A percentile compares a stretch with the other conserved stretches of the same genome.
Evolutionary conservation across 2,329 filamentous ascomycete genomes (phyloP).

Genomic region (Colletotrichum limetticola): DNA sequence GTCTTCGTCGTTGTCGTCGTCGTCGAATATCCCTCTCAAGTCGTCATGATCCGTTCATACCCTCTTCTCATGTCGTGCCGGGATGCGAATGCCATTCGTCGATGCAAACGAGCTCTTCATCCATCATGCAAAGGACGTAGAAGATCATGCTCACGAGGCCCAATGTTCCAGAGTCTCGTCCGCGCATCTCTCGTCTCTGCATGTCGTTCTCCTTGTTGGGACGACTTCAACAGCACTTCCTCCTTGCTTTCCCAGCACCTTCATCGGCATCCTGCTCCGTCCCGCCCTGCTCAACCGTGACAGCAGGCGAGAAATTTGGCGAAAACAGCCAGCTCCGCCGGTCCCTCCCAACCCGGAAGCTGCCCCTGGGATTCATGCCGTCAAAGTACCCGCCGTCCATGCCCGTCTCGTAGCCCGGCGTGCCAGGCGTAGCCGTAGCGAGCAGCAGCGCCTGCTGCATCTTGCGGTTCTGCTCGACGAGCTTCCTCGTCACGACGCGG

Average conservation of each 20-base stretch:
- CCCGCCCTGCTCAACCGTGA: slow-evolving; percentile 58
- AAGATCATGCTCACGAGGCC: background rate
- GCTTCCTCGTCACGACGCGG: slow-evolving; percentile 72
- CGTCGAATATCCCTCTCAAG: background rate
- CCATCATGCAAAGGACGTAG: background rate
- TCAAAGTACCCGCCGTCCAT: slow-evolving; percentile 64
- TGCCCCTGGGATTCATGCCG: slow-evolving; percentile 56
- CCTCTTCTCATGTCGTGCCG: background rate
- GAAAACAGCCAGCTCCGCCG: slow-evolving; percentile 69
- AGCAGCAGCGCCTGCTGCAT: slow-evolving; percentile 68
- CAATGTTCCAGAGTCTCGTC: background rate
- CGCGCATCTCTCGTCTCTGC: too few relatives aligned
- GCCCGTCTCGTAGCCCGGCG: slow-evolving; percentile 56
- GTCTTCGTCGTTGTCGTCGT: background rate
- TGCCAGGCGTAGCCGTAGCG: slow-evolving; percentile 63
- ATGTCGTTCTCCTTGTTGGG: too few relatives aligned
- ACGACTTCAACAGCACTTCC: slow-evolving; percentile 40
- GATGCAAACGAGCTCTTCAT: too few relatives aligned
- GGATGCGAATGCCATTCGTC: background rate
- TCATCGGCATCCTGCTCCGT: slow-evolving; percentile 38
- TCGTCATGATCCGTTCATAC: background rate
- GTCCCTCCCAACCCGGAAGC: slow-evolving; percentile 68
- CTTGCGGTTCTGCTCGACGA: slow-evolving; percentile 72
- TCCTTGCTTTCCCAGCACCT: slow-evolving; percentile 36
- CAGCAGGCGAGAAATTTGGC: slow-evolving; percentile 62